Percentiles rank a stretch among this genome's conserved stretches.
phyloP scores from a whole-genome alignment of 495 filamentous ascomycete genomes.

The Pseudoneurospora amorphoporcata region DNA sequence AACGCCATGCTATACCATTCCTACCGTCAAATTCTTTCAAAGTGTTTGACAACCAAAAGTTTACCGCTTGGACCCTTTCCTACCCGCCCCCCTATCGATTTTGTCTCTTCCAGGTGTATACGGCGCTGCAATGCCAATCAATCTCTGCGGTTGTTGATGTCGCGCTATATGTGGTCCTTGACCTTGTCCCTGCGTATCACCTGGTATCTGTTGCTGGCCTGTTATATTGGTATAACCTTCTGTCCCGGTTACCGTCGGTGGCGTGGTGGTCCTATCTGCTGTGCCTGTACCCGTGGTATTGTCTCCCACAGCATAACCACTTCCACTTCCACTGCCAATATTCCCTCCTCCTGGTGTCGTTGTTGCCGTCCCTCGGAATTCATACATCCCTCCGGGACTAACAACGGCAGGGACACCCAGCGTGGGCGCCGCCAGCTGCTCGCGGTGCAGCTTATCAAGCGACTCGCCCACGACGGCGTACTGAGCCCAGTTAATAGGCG shows the following conservation, averaged over 20 bases:
- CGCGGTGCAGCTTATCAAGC: slow-evolving; percentile 71
- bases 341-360: not conserved
- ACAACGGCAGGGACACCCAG: slow-evolving; percentile 41
- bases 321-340: not conserved
- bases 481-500: slow-evolving; percentile 83
- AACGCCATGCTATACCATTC: slow-evolving; percentile 9
- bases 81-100: slow-evolving; percentile 42
- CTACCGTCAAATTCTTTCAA: slow-evolving; percentile 1
- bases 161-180: not conserved
- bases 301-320: not conserved
- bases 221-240: not conserved
- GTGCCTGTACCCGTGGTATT: not conserved
- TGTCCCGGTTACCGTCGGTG: not conserved
- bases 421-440: slow-evolving; percentile 57
- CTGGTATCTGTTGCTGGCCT: not conserved
- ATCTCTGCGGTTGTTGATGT: slow-evolving; percentile 13
- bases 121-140: slow-evolving; percentile 56
- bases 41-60: not conserved
- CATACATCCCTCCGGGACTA: slow-evolving; percentile 27
- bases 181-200: not conserved
- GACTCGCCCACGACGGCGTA: slow-evolving; percentile 74
- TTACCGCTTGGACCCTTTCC: slow-evolving; percentile 18
- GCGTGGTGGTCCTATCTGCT: not conserved
- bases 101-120: slow-evolving; percentile 63
- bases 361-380: slow-evolving; percentile 26